Evolutionary conservation across 1,284 basidiomycete species (phyloP).

Genomic region (Pseudozyma thailandica): DNA sequence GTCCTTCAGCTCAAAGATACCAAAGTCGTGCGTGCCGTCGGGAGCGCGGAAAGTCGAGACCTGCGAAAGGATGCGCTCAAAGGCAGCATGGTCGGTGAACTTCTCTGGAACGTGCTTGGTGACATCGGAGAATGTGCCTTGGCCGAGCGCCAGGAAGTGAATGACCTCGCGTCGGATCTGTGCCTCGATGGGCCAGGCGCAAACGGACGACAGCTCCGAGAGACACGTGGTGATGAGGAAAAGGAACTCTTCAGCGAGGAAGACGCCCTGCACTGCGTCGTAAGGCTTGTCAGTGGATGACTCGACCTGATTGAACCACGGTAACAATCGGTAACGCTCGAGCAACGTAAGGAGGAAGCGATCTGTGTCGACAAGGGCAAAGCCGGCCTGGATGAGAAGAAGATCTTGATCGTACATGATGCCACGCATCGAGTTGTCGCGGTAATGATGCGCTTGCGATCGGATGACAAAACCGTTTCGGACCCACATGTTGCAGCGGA

Average conservation of each 20-base stretch:
- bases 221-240: conserved; percentile 87
- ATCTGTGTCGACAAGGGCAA: conserved; percentile 77
- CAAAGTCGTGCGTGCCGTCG: conserved; percentile 79
- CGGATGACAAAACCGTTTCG: conserved; percentile 96
- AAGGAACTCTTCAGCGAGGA: conserved; percentile 91
- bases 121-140: conserved; percentile 90
- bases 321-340: conserved; percentile 84
- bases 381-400: conserved; percentile 85
- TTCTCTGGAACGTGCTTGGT: conserved; percentile 90
- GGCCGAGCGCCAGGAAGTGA: conserved; percentile 87
- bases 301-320: conserved; percentile 77
- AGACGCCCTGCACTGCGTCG: conserved; percentile 78
- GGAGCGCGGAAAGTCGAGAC: conserved; percentile 87
- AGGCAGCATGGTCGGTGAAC: conserved; percentile 83
- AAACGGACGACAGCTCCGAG: conserved; percentile 83
- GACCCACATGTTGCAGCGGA: conserved; percentile 94
- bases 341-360: conserved; percentile 85
- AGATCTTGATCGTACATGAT: conserved; percentile 97
- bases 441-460: conserved; percentile 94
- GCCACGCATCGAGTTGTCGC: conserved; percentile 93
- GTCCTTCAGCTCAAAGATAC: conserved; percentile 87
- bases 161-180: conserved; percentile 86
- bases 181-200: conserved; percentile 75
- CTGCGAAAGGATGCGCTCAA: conserved; percentile 81
- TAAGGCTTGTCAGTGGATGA: conserved; percentile 69